Conservation (phyloP, 441 rosid genomes). For the Eruca vesicaria region DNA sequence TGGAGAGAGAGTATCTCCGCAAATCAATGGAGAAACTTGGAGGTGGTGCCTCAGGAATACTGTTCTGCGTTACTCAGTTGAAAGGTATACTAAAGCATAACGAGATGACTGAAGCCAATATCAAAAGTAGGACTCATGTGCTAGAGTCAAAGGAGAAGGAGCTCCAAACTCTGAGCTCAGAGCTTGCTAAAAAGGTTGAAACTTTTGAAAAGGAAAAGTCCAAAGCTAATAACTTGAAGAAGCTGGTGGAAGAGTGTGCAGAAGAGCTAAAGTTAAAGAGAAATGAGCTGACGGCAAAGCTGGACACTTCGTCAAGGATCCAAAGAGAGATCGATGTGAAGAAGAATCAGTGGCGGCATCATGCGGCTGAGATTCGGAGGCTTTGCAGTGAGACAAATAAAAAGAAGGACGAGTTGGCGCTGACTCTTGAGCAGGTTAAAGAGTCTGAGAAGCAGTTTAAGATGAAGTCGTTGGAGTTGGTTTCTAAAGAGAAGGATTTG, state of each 20-base stretch:
- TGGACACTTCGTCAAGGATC: not conserved
- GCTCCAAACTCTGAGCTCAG: conserved; percentile 8
- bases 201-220: conserved; percentile 1
- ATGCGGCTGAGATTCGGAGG: not conserved
- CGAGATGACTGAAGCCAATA: not conserved
- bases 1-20: not conserved
- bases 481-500: not conserved
- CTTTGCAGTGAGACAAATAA: not conserved
- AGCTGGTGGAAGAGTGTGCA: not conserved
- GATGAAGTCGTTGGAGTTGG: conserved; percentile 6
- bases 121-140: not conserved
- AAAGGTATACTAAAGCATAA: not conserved
- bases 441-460: not conserved
- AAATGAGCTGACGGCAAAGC: not conserved
- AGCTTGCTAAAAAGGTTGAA: not conserved
- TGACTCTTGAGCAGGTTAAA: conserved; percentile 5
- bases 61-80: not conserved
- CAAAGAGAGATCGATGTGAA: not conserved
- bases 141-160: conserved; percentile 9
- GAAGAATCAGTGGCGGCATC: not conserved
- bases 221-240: conserved; percentile 26
- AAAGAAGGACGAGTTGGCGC: not conserved
- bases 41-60: not conserved
- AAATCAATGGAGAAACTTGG: conserved; percentile 2
- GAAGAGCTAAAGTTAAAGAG: not conserved